Evolutionary conservation across 768 basidiomycete species (phyloP), one percentile per base, ranked within the genome.

Genomic region (Boletus bicolor): DNA sequence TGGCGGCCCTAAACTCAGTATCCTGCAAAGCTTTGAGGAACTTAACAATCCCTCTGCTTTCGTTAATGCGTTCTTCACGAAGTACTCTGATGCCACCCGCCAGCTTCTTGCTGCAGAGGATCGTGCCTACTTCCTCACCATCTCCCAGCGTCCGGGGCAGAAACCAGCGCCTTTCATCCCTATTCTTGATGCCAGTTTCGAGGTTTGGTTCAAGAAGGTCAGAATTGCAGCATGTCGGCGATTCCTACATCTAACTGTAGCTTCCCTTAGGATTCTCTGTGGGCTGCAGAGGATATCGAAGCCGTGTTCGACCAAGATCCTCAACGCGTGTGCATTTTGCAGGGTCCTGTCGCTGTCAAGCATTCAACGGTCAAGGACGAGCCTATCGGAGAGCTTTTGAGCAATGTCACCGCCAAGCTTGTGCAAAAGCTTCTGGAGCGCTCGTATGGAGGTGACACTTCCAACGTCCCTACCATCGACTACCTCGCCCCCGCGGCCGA

Each of bases 151-250:
- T 46, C 91, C 93, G 12, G 94, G 93, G 4, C 97, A 99, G 79
- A 99, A 98, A 75, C 97, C 97, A 1, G 96, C 88, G 7, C 97
- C 97, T 0, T 99, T 98, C 79, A 97, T 99, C 63, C 95, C 96
- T 5, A 86, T 99, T 32, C 82, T 98, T 49, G 95, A 98, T 69
- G 85, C 87, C 21, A 85, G 75, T 62, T 98, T 98, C 68, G 93
- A 95, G 70, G 94, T 98, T 49, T 99, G 97, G 97, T 98, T 99
- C 79, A 98, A 99, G 82, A 99, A 99, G 88, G 92, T 90, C 57
- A 39, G 79, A 59, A 42, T 36, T 32, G 6, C 14, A 19, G 5
- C 9, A 45, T 53, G 19, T 47, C 21, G 44, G 49, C 24, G 5
- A 46, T 50, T 26, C 9, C 54, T 36, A 11, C 42, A 48, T 58